Evolutionary conservation across 2,329 filamentous ascomycete species (phyloP).

Genomic region (Talaromyces sp.): DNA sequence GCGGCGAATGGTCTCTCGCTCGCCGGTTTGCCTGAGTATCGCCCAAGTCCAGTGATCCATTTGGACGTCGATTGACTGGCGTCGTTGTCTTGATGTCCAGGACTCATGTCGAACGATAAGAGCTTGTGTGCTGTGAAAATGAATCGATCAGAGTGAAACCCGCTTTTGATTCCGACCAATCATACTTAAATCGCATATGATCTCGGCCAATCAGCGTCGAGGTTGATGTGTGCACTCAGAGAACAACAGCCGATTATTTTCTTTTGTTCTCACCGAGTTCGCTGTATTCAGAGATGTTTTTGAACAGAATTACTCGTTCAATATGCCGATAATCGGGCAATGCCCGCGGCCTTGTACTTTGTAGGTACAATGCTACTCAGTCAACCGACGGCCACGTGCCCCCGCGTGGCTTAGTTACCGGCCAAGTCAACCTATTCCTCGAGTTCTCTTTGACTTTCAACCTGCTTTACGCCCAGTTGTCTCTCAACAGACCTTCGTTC

Average conservation of each 20-base stretch:
- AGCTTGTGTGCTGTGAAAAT: not conserved
- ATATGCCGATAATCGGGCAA: no score
- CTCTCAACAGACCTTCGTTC: not conserved
- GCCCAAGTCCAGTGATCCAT: not conserved
- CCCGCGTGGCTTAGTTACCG: slow-evolving; percentile 6
- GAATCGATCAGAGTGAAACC: not conserved
- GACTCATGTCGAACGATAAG: not conserved
- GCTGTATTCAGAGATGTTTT: no score
- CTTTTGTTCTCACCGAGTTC: not conserved
- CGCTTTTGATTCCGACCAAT: not conserved
- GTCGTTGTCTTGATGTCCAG: not conserved
- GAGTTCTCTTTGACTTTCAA: not conserved
- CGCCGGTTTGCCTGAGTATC: not conserved
- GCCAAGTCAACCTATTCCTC: not conserved
- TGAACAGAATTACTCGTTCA: not conserved
- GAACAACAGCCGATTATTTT: no score
- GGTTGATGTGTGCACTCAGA: not conserved
- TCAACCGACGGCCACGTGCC: slow-evolving; percentile 8
- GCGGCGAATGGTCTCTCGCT: not conserved
- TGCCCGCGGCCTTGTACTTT: not conserved
- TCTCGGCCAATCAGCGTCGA: slow-evolving; percentile 7
- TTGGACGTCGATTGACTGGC: not conserved
- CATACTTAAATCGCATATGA: not conserved
- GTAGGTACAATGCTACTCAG: not conserved
- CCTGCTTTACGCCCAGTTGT: not conserved